phyloP scores from a whole-genome alignment of 2,329 filamentous ascomycete genomes.

The Aspergillus melleus region DNA sequence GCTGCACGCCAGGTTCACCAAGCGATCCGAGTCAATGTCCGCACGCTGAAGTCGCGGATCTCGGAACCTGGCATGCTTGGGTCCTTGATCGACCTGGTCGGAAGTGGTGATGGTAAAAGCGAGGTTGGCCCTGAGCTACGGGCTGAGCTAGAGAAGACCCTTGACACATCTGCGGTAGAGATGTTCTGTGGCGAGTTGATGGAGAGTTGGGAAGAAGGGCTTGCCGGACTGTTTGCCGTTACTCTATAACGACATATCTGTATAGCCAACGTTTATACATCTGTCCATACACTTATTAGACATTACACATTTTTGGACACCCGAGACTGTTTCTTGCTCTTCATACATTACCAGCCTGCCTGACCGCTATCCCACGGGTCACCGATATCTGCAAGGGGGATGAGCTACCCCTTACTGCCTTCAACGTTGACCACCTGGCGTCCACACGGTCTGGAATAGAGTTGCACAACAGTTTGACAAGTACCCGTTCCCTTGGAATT shows the following conservation, averaged over 20 bases:
- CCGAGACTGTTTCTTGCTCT: neutral
- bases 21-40: constrained; percentile 35
- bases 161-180: constrained; percentile 42
- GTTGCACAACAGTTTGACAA: neutral
- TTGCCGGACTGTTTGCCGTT: constrained; percentile 40
- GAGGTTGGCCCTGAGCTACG: constrained; percentile 29
- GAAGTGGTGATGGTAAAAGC: constrained; percentile 25
- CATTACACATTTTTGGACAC: neutral
- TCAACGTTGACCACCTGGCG: neutral
- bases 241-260: constrained; percentile 23
- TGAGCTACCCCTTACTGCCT: neutral
- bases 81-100: constrained; percentile 40
- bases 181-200: constrained; percentile 46
- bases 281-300: neutral
- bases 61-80: constrained; percentile 44
- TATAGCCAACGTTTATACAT: neutral
- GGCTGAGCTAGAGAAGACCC: constrained; percentile 33
- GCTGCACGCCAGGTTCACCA: constrained; percentile 32
- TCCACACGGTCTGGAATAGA: neutral
- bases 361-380: neutral
- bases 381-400: neutral
- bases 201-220: constrained; percentile 50
- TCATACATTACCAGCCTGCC: neutral
- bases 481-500: neutral
- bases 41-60: constrained; percentile 38